Evolutionary conservation across 1,284 basidiomycete species (phyloP), one percentile per base, ranked within the genome.

Genomic region (Puccinia polysora): DNA sequence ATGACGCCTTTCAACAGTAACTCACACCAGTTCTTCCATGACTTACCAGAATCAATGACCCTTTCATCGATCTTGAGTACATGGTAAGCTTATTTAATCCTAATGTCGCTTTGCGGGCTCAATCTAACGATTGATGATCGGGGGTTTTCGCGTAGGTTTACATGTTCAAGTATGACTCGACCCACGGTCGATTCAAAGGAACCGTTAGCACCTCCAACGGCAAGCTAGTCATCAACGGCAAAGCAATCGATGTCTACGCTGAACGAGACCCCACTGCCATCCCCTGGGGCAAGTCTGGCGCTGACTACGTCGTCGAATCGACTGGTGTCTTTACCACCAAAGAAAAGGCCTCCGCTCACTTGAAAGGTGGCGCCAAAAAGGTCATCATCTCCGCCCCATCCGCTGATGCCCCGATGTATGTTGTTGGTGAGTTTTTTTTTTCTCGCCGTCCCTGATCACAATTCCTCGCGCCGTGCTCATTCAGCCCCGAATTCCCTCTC

Each of bases 121-220:
- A 43, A 20, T 12, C 28, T 52, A 15, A 18, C 18, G 18, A 47
- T 7, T 64, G 5, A 5, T 59, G 5, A 28, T 52, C 32, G 12
- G 18, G 12, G 25, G 23, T 14, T 34, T 10, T 20, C 60, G 32
- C 45, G 15, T 74, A 89, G 89, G 88, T 91, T 81, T 97, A 98
- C 88, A 96, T 98, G 94, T 96, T 97, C 90, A 97, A 97, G 86
- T 97, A 89, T 82, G 95, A 97, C 82, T 92, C 93, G 75, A 93
- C 94, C 78, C 95, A 98, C 85, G 91, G 95, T 76, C 87, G 89
- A 82, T 98, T 89, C 88, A 88, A 91, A 81, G 95, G 94, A 75
- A 81, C 85, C 72, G 87, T 98, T 77, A 84, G 87, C 81, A 82
- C 84, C 81, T 89, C 90, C 84, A 89, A 92, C 79, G 90, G 89